These are phyloP conservation scores for Xylaria polymorpha DNA, from an alignment of 2,329 filamentous ascomycete species.

Conservation along the genomic window DNA sequence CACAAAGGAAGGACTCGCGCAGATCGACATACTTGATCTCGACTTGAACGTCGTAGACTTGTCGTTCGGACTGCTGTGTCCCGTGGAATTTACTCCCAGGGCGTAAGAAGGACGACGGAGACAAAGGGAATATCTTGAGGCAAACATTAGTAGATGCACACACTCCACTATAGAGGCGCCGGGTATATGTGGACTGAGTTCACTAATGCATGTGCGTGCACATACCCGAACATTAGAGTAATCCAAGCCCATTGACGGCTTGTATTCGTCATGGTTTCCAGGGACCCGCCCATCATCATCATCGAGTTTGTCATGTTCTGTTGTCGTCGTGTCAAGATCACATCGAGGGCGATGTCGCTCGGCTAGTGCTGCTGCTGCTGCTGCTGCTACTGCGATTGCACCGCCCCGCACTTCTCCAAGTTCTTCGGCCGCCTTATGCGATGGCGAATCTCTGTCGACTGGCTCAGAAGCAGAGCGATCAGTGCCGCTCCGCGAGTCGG, in stretches of 20 bases:
- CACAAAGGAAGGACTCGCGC: slow-evolving; percentile 92
- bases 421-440: slow-evolving; percentile 44
- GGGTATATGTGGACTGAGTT: slow-evolving; percentile 2
- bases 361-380: slow-evolving; percentile 11
- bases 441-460: slow-evolving; percentile 38
- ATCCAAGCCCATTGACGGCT: slow-evolving; percentile 62
- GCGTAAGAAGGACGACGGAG: slow-evolving; percentile 87
- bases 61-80: slow-evolving; percentile 91
- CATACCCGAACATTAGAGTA: slow-evolving; percentile 67
- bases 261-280: slow-evolving; percentile 40
- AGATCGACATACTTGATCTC: slow-evolving; percentile 97
- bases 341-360: slow-evolving; percentile 37
- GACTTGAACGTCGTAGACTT: slow-evolving; percentile 94
- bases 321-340: slow-evolving; percentile 34
- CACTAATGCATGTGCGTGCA: slow-evolving; percentile 26
- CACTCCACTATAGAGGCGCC: not conserved
- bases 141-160: slow-evolving; percentile 27
- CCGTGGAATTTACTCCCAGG: slow-evolving; percentile 90
- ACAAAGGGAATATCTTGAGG: slow-evolving; percentile 75
- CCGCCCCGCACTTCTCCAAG: slow-evolving; percentile 29
- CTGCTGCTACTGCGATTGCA: slow-evolving; percentile 21
- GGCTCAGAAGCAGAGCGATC: slow-evolving; percentile 40
- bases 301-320: slow-evolving; percentile 42
- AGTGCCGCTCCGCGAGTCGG: slow-evolving; percentile 43
- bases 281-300: slow-evolving; percentile 38